Evolutionary conservation across 2,329 filamentous ascomycete species (phyloP).

Genomic region (Calonectria hongkongensis): DNA sequence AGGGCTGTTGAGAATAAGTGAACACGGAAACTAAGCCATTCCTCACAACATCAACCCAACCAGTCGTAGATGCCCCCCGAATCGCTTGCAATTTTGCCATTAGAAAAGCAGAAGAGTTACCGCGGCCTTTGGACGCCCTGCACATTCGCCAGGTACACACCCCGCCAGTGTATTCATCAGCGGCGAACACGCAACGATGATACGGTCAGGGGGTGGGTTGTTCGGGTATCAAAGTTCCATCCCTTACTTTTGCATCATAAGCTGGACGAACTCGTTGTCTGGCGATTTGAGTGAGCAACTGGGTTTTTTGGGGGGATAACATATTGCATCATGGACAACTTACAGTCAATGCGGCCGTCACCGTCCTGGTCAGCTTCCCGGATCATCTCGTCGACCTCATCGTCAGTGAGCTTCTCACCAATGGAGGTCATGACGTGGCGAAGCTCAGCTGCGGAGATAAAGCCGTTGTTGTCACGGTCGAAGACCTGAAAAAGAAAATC

Average conservation of each 20-base stretch:
- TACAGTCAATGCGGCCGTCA: slow-evolving; percentile 92
- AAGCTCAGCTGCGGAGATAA: slow-evolving; percentile 91
- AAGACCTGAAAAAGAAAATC: slow-evolving; percentile 73
- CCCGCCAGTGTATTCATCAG: slow-evolving; percentile 31
- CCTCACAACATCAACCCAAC: slow-evolving; percentile 53
- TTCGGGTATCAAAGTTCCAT: slow-evolving; percentile 53
- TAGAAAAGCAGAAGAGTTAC: slow-evolving; percentile 54
- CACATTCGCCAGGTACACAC: slow-evolving; percentile 43
- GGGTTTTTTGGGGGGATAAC: background rate
- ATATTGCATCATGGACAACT: slow-evolving; percentile 56
- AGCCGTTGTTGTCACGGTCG: slow-evolving; percentile 93
- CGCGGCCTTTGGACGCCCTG: slow-evolving; percentile 45
- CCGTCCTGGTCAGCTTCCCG: slow-evolving; percentile 93
- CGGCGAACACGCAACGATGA: slow-evolving; percentile 42
- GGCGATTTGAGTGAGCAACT: slow-evolving; percentile 47
- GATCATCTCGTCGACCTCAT: slow-evolving; percentile 96
- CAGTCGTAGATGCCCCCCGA: slow-evolving; percentile 53
- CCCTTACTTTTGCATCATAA: slow-evolving; percentile 95
- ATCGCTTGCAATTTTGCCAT: slow-evolving; percentile 58
- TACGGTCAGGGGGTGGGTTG: slow-evolving; percentile 46
- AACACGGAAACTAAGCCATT: slow-evolving; percentile 53
- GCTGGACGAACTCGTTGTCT: slow-evolving; percentile 96
- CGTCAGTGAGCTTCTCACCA: slow-evolving; percentile 92
- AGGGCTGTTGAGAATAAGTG: slow-evolving; percentile 49
- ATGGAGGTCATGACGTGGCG: slow-evolving; percentile 95